phyloP scores from a whole-genome alignment of 2,329 filamentous ascomycete species.

The Talaromyces sp. region DNA sequence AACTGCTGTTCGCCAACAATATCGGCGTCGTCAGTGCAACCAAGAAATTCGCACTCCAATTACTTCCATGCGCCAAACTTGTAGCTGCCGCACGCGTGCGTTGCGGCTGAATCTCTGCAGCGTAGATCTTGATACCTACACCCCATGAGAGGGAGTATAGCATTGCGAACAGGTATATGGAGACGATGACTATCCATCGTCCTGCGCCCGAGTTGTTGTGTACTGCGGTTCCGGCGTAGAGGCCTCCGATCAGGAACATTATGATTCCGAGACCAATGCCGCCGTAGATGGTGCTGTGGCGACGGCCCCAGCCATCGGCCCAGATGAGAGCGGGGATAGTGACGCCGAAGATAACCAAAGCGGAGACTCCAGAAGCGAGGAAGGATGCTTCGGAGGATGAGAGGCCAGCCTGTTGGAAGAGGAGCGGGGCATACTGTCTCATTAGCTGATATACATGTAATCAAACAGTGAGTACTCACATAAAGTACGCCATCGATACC shows the following conservation, averaged over 20 bases:
- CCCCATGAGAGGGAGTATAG: slow-evolving; percentile 48
- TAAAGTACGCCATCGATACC: slow-evolving; percentile 60
- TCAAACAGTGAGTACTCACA: slow-evolving; percentile 22
- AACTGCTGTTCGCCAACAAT: slow-evolving; percentile 42
- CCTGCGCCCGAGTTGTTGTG: slow-evolving; percentile 28
- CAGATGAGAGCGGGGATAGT: slow-evolving; percentile 57
- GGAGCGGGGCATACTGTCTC: slow-evolving; percentile 55
- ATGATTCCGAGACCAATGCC: slow-evolving; percentile 48
- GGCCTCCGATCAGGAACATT: slow-evolving; percentile 35
- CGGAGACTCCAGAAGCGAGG: slow-evolving; percentile 60
- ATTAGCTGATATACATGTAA: not conserved
- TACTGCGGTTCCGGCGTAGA: slow-evolving; percentile 33
- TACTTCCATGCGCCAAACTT: slow-evolving; percentile 51
- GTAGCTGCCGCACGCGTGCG: slow-evolving; percentile 55
- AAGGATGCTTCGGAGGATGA: slow-evolving; percentile 54
- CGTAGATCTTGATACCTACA: slow-evolving; percentile 56
- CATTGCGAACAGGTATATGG: slow-evolving; percentile 30
- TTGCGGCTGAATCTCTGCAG: slow-evolving; percentile 57
- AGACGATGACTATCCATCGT: slow-evolving; percentile 31
- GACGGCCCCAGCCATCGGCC: slow-evolving; percentile 57
- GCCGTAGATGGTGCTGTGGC: slow-evolving; percentile 53
- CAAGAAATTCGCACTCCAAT: slow-evolving; percentile 48
- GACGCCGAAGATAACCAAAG: slow-evolving; percentile 56
- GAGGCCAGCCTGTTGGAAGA: slow-evolving; percentile 60
- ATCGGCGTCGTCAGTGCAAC: slow-evolving; percentile 47